A percentile compares a stretch with the other conserved stretches of the same genome.
Evolutionary conservation across 805 yeast species (phyloP).

Genomic region (Wickerhamiella azymoides): DNA sequence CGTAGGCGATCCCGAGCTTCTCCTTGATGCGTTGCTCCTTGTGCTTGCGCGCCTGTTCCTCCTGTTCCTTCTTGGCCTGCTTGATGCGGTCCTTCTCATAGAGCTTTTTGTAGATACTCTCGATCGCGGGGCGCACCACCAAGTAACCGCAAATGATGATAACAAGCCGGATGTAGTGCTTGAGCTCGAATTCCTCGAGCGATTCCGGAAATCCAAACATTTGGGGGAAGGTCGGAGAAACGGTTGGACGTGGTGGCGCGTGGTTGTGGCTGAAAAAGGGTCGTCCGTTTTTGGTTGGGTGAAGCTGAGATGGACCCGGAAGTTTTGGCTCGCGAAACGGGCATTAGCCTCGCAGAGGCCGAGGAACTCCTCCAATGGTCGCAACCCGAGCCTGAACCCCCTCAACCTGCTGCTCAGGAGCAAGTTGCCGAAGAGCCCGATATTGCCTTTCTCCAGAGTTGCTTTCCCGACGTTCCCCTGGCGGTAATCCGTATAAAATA

Average conservation of each 20-base stretch:
- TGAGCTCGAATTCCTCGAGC: slow-evolving; percentile 19
- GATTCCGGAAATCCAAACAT: slow-evolving; percentile 25
- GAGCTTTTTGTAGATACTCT: slow-evolving; percentile 19
- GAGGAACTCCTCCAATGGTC: background rate
- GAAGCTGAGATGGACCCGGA: background rate
- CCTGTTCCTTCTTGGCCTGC: slow-evolving; percentile 18
- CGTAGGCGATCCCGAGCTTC: slow-evolving; percentile 14
- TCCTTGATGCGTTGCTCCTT: slow-evolving; percentile 20
- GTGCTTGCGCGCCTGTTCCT: slow-evolving; percentile 17
- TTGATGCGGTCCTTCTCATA: slow-evolving; percentile 18
- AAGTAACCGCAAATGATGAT: slow-evolving; percentile 21
- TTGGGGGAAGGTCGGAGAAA: background rate
- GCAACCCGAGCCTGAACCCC: background rate
- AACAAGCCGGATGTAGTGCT: slow-evolving; percentile 23
- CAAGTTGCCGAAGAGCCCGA: background rate
- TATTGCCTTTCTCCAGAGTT: slow-evolving; percentile 5
- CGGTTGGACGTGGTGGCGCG: background rate
- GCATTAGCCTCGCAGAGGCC: slow-evolving; percentile 6
- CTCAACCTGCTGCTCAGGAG: background rate
- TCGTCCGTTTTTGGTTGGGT: background rate
- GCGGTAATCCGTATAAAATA: background rate
- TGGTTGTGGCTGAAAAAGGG: background rate
- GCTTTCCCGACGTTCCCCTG: slow-evolving; percentile 9
- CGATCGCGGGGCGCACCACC: slow-evolving; percentile 22
- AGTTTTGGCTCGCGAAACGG: slow-evolving; percentile 1